Conservation (phyloP, 1,139 yeast species). For the Nakaseomyces kungkrabaensis region DNA sequence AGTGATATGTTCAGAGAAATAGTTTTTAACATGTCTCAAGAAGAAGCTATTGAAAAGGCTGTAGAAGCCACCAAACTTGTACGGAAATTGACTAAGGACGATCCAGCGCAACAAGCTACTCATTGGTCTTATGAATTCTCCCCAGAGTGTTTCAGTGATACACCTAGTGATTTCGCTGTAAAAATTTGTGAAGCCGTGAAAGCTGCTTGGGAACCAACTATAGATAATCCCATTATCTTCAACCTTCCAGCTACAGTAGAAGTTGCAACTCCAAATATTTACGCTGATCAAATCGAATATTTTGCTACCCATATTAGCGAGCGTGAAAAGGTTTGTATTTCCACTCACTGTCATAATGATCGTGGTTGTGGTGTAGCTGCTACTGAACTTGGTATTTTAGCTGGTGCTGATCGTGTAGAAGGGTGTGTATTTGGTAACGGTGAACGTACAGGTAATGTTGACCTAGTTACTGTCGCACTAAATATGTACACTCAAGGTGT, state of each 20-base stretch:
- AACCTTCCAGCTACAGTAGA: slow-evolving; percentile 98
- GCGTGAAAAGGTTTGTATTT: slow-evolving; percentile 78
- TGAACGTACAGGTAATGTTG: slow-evolving; percentile 97
- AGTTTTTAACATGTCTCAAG: slow-evolving; percentile 75
- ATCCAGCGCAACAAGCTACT: slow-evolving; percentile 60
- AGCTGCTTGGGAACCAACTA: slow-evolving; percentile 83
- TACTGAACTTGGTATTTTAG: slow-evolving; percentile 84
- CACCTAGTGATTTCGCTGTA: slow-evolving; percentile 73
- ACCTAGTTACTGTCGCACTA: slow-evolving; percentile 82
- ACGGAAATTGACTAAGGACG: slow-evolving; percentile 79
- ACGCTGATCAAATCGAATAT: slow-evolving; percentile 94
- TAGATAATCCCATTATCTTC: slow-evolving; percentile 78
- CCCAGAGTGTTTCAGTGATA: slow-evolving; percentile 90
- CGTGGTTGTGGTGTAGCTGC: slow-evolving; percentile 99
- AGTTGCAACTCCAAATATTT: slow-evolving; percentile 85
- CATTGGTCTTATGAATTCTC: slow-evolving; percentile 88
- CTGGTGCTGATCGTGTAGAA: slow-evolving; percentile 96
- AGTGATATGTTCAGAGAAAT: slow-evolving; percentile 86
- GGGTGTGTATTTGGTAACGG: slow-evolving; percentile 97
- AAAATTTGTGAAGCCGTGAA: slow-evolving; percentile 93
- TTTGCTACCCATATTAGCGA: slow-evolving; percentile 68
- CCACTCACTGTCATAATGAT: slow-evolving; percentile 93
- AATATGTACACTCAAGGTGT: slow-evolving; percentile 94
- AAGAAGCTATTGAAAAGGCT: slow-evolving; percentile 72
- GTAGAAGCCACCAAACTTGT: slow-evolving; percentile 75